phyloP scores from a whole-genome alignment of 2,329 filamentous ascomycete species.

The Cladosporium velox region DNA sequence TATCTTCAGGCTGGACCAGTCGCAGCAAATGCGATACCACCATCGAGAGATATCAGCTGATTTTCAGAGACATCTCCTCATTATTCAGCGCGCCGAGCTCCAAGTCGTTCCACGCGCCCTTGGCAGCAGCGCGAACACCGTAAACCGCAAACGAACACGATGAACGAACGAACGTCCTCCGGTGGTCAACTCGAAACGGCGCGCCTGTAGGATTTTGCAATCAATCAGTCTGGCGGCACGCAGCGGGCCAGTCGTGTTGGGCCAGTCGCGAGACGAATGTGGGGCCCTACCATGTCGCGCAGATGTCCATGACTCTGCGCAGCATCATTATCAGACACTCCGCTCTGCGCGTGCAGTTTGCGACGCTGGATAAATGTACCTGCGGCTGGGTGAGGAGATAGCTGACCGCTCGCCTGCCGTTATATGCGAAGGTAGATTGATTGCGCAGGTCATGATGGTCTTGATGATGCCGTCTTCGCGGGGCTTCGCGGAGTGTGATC shows the following conservation, averaged over 20 bases:
- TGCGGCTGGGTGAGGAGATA: not conserved
- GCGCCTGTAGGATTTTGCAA: not conserved
- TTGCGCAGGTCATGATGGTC: not conserved
- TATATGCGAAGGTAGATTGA: not conserved
- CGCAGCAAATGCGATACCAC: not conserved
- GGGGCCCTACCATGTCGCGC: not conserved
- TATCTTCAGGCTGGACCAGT: not conserved
- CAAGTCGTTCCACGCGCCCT: not conserved
- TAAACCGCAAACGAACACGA: not conserved
- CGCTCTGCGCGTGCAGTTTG: not conserved
- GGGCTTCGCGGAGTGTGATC: no score
- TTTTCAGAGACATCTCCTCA: not conserved
- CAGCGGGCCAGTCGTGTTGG: not conserved
- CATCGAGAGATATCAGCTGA: not conserved
- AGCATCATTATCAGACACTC: not conserved
- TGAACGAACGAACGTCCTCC: not conserved
- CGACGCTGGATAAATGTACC: not conserved
- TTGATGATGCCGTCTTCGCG: not conserved
- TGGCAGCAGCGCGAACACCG: not conserved
- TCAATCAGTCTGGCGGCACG: not conserved
- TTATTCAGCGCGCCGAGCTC: not conserved
- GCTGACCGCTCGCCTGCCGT: not conserved
- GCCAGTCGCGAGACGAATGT: not conserved
- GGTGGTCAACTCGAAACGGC: not conserved
- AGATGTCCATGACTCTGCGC: conserved; percentile 2